phyloP scores from a whole-genome alignment of 225 moss, liverwort and hornwort genomes.

The Neckera pumila region DNA sequence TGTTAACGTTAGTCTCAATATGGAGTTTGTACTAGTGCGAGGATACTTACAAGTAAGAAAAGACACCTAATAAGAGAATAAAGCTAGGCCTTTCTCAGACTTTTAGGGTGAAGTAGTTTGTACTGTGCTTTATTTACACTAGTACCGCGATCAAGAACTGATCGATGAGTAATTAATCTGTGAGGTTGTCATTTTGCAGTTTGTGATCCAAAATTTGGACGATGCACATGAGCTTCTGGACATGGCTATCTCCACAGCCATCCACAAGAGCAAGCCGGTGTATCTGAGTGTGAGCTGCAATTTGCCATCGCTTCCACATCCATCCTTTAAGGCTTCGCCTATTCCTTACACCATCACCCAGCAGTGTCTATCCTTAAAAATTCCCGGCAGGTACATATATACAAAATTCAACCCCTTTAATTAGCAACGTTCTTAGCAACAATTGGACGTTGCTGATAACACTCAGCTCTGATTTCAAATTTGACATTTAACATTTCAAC shows the following conservation, averaged over 20 bases:
- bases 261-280: conserved; percentile 68
- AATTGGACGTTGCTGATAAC: neutral
- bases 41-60: neutral
- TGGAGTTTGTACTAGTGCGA: neutral
- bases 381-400: neutral
- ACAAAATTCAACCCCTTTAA: neutral
- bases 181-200: neutral
- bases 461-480: neutral
- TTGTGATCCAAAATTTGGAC: conserved; percentile 8
- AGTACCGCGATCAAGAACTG: neutral
- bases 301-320: conserved; percentile 52
- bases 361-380: neutral
- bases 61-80: neutral
- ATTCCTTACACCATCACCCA: neutral
- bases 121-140: neutral
- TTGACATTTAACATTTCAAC: neutral
- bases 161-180: neutral
- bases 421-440: neutral
- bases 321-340: conserved; percentile 39
- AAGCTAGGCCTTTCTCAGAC: neutral
- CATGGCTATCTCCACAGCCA: conserved; percentile 55
- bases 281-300: conserved; percentile 89
- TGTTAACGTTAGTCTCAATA: too few relatives aligned
- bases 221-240: conserved; percentile 69
- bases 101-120: neutral